Conservation (phyloP, 202 grass and related monocot genomes). For the Cymbopogon flexuosus region DNA sequence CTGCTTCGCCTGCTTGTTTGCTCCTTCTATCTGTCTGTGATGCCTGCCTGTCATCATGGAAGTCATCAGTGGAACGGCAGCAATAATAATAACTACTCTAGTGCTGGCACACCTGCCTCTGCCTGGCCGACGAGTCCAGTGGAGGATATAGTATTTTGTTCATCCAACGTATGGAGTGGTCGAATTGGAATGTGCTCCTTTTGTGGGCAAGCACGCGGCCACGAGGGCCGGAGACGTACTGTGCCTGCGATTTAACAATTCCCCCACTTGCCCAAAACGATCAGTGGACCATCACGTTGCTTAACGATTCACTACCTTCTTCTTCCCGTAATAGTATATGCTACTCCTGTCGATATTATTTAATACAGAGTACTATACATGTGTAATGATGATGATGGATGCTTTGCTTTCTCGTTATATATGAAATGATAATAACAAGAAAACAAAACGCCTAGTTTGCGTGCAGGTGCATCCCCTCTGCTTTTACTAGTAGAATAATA, state of each 20-base stretch:
- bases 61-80: no score
- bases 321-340: conserved; percentile 24
- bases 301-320: background rate
- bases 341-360: no score
- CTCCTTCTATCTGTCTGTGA: no score
- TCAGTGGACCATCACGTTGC: background rate
- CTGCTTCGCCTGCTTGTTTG: background rate
- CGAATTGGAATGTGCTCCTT: background rate
- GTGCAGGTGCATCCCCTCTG: background rate
- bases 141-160: conserved; percentile 37
- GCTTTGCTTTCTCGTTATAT: background rate
- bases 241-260: conserved; percentile 1
- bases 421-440: background rate
- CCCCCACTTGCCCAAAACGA: conserved; percentile 26
- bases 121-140: background rate
- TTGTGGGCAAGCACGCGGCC: conserved; percentile 29
- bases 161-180: conserved; percentile 43
- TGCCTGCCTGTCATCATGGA: no score
- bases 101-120: background rate
- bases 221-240: background rate
- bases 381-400: background rate
- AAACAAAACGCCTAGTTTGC: background rate
- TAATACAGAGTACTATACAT: no score
- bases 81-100: no score
- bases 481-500: background rate